phyloP scores from a whole-genome alignment of 176 grass and related monocot species.

The Eleusine indica region DNA sequence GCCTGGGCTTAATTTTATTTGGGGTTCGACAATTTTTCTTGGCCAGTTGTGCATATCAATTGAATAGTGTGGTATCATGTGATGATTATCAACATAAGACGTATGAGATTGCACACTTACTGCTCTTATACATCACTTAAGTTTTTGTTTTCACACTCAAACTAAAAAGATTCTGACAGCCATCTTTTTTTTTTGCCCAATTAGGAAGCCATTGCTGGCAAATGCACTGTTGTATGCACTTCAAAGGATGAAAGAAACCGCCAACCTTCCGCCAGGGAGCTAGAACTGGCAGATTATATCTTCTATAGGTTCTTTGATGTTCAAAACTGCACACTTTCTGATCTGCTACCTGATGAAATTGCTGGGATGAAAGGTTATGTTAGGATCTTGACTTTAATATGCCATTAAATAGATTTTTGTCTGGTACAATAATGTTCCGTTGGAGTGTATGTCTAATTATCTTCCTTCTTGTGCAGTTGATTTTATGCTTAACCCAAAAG shows the following conservation, averaged over 20 bases:
- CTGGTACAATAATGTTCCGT: neutral
- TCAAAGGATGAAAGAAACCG: constrained; percentile 76
- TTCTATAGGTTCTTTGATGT: constrained; percentile 86
- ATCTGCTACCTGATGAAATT: constrained; percentile 62
- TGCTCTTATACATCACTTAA: neutral
- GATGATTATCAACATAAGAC: neutral
- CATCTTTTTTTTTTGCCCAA: constrained; percentile 31
- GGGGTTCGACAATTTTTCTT: constrained; percentile 23
- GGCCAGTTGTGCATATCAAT: constrained; percentile 10
- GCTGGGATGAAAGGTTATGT: constrained; percentile 53
- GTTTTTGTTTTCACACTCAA: constrained; percentile 1
- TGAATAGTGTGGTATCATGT: constrained; percentile 1
- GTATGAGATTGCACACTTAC: neutral
- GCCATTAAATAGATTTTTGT: constrained; percentile 16
- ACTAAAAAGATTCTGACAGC: constrained; percentile 39
- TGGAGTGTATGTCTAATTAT: constrained; percentile 6
- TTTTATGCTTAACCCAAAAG: constrained; percentile 63
- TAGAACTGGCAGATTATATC: constrained; percentile 71
- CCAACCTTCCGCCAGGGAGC: constrained; percentile 64
- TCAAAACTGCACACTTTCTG: constrained; percentile 53
- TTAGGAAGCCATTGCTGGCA: constrained; percentile 84
- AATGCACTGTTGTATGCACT: constrained; percentile 85
- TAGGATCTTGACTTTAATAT: constrained; percentile 32
- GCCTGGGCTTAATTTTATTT: constrained; percentile 9
- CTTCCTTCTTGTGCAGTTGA: constrained; percentile 50